These are phyloP conservation scores for Allium fistulosum DNA, from an alignment of 106 monocot species.

Conservation along the genomic window DNA sequence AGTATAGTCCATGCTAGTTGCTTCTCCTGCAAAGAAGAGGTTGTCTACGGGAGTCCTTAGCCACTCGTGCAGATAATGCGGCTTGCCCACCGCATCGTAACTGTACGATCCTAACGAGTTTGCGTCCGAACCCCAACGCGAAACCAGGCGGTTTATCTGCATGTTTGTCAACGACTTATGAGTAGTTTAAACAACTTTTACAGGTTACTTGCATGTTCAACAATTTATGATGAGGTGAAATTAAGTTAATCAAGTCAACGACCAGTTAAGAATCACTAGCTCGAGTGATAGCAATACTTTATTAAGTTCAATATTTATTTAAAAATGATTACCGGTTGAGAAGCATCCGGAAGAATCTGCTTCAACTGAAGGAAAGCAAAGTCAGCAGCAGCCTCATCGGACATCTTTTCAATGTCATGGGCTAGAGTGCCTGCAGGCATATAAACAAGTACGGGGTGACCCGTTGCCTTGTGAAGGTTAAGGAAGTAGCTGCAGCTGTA, in stretches of 20 bases:
- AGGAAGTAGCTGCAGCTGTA: conserved; percentile 99
- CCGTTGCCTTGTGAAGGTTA: conserved; percentile 98
- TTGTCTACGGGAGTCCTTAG: conserved; percentile 94
- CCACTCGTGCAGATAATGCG: conserved; percentile 62
- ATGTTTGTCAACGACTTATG: background rate
- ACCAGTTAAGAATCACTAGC: too few relatives aligned
- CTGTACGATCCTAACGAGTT: conserved; percentile 84
- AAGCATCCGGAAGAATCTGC: conserved; percentile 72
- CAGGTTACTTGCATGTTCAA: too few relatives aligned
- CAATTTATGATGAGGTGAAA: too few relatives aligned
- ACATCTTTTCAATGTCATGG: conserved; percentile 87
- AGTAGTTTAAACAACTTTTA: too few relatives aligned
- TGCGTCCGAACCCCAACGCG: conserved; percentile 82
- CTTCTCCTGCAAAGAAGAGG: conserved; percentile 95
- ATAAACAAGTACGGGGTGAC: conserved; percentile 96
- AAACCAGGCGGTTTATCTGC: conserved; percentile 86
- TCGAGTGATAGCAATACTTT: too few relatives aligned
- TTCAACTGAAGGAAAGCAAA: conserved; percentile 87
- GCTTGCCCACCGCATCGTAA: conserved; percentile 63
- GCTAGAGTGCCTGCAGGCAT: conserved; percentile 97
- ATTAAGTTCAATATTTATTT: too few relatives aligned
- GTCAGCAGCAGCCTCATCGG: conserved; percentile 71
- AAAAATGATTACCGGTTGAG: conserved; percentile 51
- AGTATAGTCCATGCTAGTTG: conserved; percentile 75
- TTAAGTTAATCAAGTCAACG: too few relatives aligned